These are phyloP conservation scores for Tritrichomonas musculus DNA, from an alignment of 208 protist genomes.

Conservation along the genomic window DNA sequence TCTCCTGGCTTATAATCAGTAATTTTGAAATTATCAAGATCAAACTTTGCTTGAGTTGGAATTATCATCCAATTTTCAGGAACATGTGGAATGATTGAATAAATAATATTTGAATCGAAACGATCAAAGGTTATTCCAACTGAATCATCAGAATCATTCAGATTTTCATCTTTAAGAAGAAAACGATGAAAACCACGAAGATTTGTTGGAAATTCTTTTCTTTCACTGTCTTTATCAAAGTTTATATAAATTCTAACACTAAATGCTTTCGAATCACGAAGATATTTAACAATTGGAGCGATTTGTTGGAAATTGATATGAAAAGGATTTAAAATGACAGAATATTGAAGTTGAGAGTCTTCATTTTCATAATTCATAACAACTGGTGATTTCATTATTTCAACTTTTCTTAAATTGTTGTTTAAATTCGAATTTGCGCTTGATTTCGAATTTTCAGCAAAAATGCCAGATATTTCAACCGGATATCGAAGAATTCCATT, in stretches of 20 bases:
- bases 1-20: not conserved
- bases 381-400: no score
- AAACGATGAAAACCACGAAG: not conserved
- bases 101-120: not conserved
- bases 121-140: not conserved
- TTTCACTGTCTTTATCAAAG: not conserved
- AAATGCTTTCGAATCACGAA: not conserved
- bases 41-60: not conserved
- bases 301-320: not conserved
- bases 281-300: not conserved
- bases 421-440: no score
- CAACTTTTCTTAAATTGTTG: no score
- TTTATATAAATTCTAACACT: not conserved
- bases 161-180: not conserved
- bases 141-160: no score
- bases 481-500: not conserved
- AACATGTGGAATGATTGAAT: not conserved
- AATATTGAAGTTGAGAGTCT: not conserved
- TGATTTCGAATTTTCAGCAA: not conserved
- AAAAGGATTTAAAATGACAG: not conserved
- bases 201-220: not conserved
- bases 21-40: not conserved
- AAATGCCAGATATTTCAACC: not conserved
- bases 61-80: not conserved
- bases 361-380: slow-evolving; percentile 15